Base-by-base conservation (phyloP, 345 rosid species). In the Bruguiera gymnorhiza region DNA sequence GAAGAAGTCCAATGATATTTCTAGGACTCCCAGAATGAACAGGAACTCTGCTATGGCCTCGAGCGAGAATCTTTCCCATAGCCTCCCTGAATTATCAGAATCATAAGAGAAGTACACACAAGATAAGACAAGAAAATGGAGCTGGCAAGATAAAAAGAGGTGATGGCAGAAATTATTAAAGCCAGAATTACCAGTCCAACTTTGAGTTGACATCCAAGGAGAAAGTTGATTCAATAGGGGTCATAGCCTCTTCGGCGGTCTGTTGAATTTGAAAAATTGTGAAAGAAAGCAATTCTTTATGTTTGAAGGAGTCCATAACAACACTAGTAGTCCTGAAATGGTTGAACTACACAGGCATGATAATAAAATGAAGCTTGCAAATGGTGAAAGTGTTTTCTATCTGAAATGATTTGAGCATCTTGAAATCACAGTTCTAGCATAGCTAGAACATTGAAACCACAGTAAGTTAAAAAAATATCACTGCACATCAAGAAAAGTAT, bases 231-330 rank as follows among this genome's bases (percentile, higher is more conserved):
- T 89, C 97, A 70, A 95, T 95, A 48, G 99, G 99, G 24, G 99
- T 95, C 99, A 95, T 92, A 50, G 99, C 99, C 81, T 95, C 99
- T 65, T 90, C 92, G 46, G 99, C 99, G 37, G 99, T 95, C 97
- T 94, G 87, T 68, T 68, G 51, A 82, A 54, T 62, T 55, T 53
- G 39, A 70, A 58, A 53, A 69, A 30, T 9, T 37, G 61, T 52
- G 67, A 48, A 43, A 65, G 56, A 58, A 66, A 43, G 32, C 23
- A 57, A 32, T 39, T 21, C 37, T 31, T 26, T 20, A n/a, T 59
- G 50, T 46, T 13, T 29, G 30, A 11, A 43, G 18, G 37, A 37
- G 23, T 24, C 32, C 62, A 71, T 15, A 48, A 56, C 24, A 27
- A 29, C 20, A 29, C 5, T 43, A 43, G 18, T 13, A 43, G 18